Evolutionary conservation across 192 early-diverging fungal genomes (phyloP).

Genomic region (Backusella circina): DNA sequence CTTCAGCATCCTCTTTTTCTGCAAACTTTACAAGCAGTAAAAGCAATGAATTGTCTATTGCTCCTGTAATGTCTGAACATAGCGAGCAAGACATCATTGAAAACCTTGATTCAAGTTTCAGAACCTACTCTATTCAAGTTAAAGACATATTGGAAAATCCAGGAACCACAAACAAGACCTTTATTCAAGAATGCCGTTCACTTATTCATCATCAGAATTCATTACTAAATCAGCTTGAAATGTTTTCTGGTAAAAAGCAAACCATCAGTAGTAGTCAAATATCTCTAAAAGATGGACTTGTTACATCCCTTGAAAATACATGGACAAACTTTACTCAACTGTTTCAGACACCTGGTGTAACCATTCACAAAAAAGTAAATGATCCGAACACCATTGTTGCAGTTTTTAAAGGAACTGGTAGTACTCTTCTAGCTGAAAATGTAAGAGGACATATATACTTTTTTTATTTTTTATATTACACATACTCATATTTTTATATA

Average conservation of each 20-base stretch:
- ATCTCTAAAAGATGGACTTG: not conserved
- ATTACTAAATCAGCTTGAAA: not conserved
- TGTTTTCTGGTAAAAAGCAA: not conserved
- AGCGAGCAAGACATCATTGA: conserved; percentile 5
- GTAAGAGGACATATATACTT: not conserved
- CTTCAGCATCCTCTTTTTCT: not conserved
- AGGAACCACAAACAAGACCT: not conserved
- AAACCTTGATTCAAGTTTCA: conserved; percentile 2
- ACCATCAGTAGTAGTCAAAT: not conserved
- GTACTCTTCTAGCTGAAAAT: not conserved
- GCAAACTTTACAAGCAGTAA: not conserved
- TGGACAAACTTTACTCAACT: not conserved
- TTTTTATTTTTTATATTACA: not conserved
- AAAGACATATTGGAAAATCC: not conserved
- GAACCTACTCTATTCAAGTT: not conserved
- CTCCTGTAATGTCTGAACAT: not conserved
- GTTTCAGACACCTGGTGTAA: not conserved
- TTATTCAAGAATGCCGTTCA: not conserved
- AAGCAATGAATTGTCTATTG: not conserved
- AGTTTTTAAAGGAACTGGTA: not conserved
- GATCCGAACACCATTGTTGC: not conserved
- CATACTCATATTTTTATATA: not conserved
- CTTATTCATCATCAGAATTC: not conserved
- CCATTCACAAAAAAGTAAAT: not conserved
- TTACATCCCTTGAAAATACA: not conserved